Base-by-base conservation (phyloP, 1,284 basidiomycete species). In the Ganoderma resinaceum region DNA sequence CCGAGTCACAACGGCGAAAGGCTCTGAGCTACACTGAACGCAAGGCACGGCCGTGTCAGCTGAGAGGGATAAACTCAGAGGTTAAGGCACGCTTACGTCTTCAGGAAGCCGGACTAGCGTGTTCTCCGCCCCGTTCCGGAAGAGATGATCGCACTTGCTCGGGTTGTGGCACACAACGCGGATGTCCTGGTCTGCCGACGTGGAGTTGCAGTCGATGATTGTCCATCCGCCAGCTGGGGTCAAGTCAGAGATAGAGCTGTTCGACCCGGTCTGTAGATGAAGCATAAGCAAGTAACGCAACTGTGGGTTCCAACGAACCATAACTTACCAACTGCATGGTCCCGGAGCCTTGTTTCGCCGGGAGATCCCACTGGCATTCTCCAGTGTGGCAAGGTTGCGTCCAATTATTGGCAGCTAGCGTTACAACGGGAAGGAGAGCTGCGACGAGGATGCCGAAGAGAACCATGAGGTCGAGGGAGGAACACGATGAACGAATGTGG, bases 171-270 rank as follows among this genome's bases (percentile, higher is more conserved):
- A 87, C 0, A 85, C 84, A 14, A 86, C 76, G 5, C 84, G 82
- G 61, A 88, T 82, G 55, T 83, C 80, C 70, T 87, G 86, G 16
- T 76, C 65, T 11, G 78, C 71, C 1, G 76, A 69, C 58, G 79
- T 76, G 3, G 82, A 69, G 43, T 82, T 76, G 72, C 87, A 88
- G 60, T 75, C 78, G 33, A 86, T 68, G 57, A 88, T 85, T 8
- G 80, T 76, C 86, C 87, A 88, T 37, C 85, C 86, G 23, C 83
- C 84, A 5, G 85, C 84, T 4, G 75, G 57, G 0, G 87, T 87
- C 55, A 88, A 83, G 72, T 89, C 87, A 2, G 85, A 82, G 61
- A 88, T 85, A 5, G 83, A 78, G 29, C 72, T 73, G 0, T 77
- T 46, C 0, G 82, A 74, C 4, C 85, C 85, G 8, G 61, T 53